Percentiles rank a stretch among this genome's conserved stretches.
Evolutionary conservation across 768 basidiomycete species (phyloP).

Genomic region (Cystofilobasidium ferigula): DNA sequence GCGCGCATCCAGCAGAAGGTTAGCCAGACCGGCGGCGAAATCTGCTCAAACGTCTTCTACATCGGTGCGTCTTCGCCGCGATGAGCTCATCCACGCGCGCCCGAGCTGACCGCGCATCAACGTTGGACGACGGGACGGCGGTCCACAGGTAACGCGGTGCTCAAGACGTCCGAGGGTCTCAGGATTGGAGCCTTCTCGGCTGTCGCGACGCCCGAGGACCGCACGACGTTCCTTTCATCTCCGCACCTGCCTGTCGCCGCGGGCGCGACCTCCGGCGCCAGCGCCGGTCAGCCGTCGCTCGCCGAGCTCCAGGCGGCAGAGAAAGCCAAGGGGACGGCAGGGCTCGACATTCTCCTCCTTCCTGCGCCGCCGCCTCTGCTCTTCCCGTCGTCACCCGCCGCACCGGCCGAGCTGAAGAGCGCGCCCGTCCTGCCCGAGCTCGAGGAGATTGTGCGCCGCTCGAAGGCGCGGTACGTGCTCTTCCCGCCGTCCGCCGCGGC

Average conservation of each 20-base stretch:
- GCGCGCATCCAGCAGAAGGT: slow-evolving; percentile 61
- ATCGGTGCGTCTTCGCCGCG: slow-evolving; percentile 51
- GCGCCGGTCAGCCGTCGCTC: slow-evolving; percentile 23
- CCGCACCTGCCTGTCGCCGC: neutral
- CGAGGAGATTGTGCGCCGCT: slow-evolving; percentile 36
- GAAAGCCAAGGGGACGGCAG: slow-evolving; percentile 52
- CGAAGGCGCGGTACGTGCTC: slow-evolving; percentile 81
- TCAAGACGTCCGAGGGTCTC: slow-evolving; percentile 67
- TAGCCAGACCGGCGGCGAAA: slow-evolving; percentile 61
- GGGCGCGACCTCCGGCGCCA: neutral
- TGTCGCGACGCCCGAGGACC: slow-evolving; percentile 35
- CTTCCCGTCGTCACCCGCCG: slow-evolving; percentile 45
- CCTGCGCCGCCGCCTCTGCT: slow-evolving; percentile 51
- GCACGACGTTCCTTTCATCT: neutral
- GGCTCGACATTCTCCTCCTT: slow-evolving; percentile 55
- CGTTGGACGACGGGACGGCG: too few species aligned
- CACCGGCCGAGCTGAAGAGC: slow-evolving; percentile 45
- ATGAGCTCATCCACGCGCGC: neutral
- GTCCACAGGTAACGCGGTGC: slow-evolving; percentile 54
- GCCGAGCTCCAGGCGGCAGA: slow-evolving; percentile 61
- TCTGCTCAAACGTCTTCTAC: slow-evolving; percentile 72
- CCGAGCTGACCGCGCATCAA: slow-evolving; percentile 12
- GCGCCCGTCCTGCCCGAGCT: slow-evolving; percentile 47
- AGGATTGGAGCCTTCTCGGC: slow-evolving; percentile 77
- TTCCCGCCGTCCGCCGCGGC: slow-evolving; percentile 40